A percentile compares a stretch with the other conserved stretches of the same genome.
Conservation (phyloP, 495 filamentous ascomycete species). For the Friedmanniomyces endolithicus region DNA sequence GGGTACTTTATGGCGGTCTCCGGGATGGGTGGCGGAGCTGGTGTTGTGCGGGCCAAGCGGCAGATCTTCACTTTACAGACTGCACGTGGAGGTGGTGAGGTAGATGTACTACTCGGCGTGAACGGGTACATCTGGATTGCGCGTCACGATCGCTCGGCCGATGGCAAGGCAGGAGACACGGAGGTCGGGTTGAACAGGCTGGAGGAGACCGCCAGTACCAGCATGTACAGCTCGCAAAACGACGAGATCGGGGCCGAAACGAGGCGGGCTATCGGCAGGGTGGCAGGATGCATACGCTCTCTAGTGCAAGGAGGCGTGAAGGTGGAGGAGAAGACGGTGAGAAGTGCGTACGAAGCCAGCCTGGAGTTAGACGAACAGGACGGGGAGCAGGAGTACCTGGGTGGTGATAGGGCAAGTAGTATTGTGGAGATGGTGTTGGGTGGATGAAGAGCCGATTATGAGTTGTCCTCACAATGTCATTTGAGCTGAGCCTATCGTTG, state of each 20-base stretch:
- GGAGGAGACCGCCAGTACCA: slow-evolving; percentile 62
- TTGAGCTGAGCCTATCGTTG: too few relatives aligned
- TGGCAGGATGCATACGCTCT: slow-evolving; percentile 65
- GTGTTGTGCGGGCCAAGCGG: slow-evolving; percentile 64
- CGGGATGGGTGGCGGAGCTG: slow-evolving; percentile 64
- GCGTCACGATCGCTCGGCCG: slow-evolving; percentile 49
- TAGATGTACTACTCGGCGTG: slow-evolving; percentile 83
- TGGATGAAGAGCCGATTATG: slow-evolving; percentile 1
- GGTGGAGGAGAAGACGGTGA: slow-evolving; percentile 88
- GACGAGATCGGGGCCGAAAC: slow-evolving; percentile 63
- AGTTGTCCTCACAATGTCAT: too few relatives aligned
- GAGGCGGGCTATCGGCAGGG: slow-evolving; percentile 73
- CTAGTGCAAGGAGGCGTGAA: slow-evolving; percentile 67
- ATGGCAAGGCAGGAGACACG: slow-evolving; percentile 37
- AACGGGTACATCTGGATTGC: slow-evolving; percentile 94
- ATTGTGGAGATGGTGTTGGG: slow-evolving; percentile 49
- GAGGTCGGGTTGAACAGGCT: slow-evolving; percentile 57
- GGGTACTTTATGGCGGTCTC: slow-evolving; percentile 73
- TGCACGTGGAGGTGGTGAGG: slow-evolving; percentile 53
- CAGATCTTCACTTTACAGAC: slow-evolving; percentile 76
- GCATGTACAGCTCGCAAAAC: slow-evolving; percentile 84
- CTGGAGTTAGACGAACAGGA: slow-evolving; percentile 56
- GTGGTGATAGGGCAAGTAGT: slow-evolving; percentile 54
- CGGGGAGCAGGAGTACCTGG: slow-evolving; percentile 48
- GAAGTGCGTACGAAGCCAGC: slow-evolving; percentile 64